Evolutionary conservation across 345 rosid species (phyloP).

Genomic region (Bruguiera sexangula): DNA sequence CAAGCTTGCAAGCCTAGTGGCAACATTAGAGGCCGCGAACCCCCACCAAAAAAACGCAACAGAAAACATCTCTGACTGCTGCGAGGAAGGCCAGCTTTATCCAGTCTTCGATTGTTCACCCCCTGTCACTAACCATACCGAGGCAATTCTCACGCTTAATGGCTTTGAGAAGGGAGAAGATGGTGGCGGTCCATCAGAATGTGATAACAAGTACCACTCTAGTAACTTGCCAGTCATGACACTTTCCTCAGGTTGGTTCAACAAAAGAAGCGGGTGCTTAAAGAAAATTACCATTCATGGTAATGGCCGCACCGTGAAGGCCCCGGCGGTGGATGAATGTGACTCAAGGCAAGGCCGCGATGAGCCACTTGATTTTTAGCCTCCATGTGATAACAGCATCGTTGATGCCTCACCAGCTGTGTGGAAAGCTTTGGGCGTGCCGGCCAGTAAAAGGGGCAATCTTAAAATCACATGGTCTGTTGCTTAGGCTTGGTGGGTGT

Average conservation of each 20-base stretch:
- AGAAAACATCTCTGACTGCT: constrained; percentile 29
- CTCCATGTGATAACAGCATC: constrained; percentile 28
- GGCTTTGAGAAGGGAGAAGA: constrained; percentile 19
- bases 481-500: constrained; percentile 16
- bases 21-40: constrained; percentile 24
- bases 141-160: constrained; percentile 28
- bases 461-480: constrained; percentile 32
- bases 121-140: constrained; percentile 10
- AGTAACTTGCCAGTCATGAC: constrained; percentile 22
- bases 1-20: constrained; percentile 28
- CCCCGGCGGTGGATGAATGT: constrained; percentile 38
- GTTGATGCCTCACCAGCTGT: constrained; percentile 32
- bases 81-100: constrained; percentile 27
- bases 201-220: constrained; percentile 18
- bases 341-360: constrained; percentile 29
- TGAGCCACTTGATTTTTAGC: constrained; percentile 24
- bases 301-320: constrained; percentile 23
- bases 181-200: constrained; percentile 25
- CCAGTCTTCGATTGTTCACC: constrained; percentile 22
- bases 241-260: constrained; percentile 33
- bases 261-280: constrained; percentile 18
- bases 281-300: constrained; percentile 20
- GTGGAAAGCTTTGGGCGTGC: constrained; percentile 37
- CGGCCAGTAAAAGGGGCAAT: constrained; percentile 20
- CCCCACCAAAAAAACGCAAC: constrained; percentile 33